These are phyloP conservation scores for Adansonia digitata DNA, from an alignment of 345 rosid genomes.

Conservation along the genomic window DNA sequence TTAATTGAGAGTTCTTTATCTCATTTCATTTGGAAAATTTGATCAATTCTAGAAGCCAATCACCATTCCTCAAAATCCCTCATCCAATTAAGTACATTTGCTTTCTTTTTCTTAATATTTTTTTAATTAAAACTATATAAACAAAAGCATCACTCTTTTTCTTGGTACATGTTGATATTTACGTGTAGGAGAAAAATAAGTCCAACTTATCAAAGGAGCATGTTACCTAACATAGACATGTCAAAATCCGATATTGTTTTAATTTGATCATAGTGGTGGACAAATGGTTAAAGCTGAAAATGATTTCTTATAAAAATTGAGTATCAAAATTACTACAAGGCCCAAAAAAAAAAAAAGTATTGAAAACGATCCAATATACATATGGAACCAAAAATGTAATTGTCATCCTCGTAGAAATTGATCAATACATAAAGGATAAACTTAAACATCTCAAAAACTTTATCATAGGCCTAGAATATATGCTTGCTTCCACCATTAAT, in stretches of 20 bases:
- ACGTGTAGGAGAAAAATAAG: neutral
- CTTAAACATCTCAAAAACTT: neutral
- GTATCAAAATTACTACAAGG: neutral
- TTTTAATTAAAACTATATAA: neutral
- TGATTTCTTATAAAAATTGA: neutral
- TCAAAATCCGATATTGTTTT: neutral
- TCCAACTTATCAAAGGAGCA: neutral
- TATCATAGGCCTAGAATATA: neutral
- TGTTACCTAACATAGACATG: slow-evolving; percentile 1
- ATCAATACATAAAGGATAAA: neutral
- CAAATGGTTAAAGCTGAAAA: slow-evolving; percentile 6
- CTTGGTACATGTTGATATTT: neutral
- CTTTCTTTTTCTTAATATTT: neutral
- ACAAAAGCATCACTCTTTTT: neutral
- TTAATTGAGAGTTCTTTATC: neutral
- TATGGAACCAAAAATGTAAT: neutral
- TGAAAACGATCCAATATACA: neutral
- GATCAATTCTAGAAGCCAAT: neutral
- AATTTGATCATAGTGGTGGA: neutral
- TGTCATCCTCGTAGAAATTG: neutral
- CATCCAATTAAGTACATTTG: neutral
- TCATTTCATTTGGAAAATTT: neutral
- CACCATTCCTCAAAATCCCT: neutral
- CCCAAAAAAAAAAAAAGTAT: neutral
- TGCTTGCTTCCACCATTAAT: too few relatives aligned